Base-by-base conservation (phyloP, 805 yeast genomes). In the Saccharomycopsis sp. region DNA sequence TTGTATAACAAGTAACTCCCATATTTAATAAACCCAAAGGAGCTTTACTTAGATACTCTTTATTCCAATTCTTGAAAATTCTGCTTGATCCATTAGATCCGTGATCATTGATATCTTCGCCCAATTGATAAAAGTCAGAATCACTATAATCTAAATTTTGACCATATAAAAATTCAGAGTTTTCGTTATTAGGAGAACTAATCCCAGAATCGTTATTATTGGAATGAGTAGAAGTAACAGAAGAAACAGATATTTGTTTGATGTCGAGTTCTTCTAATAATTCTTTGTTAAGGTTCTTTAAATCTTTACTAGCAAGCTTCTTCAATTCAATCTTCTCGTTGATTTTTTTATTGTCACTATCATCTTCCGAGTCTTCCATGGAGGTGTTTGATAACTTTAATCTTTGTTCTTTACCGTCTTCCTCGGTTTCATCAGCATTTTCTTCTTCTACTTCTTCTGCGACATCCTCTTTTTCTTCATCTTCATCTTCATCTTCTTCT, bases 1-100 rank as follows among this genome's bases (percentile, higher is more conserved):
- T 89, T 73, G 89, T 88, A 62, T 89, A 89, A 58, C 98, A 89
- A 3, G 97, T 89, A 34, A 92, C 97, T 31, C 96, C 96, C 50
- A 81, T 88, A 59, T 89, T 89, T 37, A 82, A 60, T 37, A 89
- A 64, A 0, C 98, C 98, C 21, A 61, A 50, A n/a, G 79, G 79
- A 27, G 69, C 68, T 30, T 61, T 53, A 3, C 59, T 57, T 12
- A 62, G 56, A 40, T 71, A 61, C 39, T 67, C 70, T n/a, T 72
- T 57, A 0, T 61, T 63, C 88, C 95, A 87, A 43, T 76, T 76
- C 57, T 86, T 87, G 42, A 63, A 54, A 23, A 86, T 78, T 40
- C 84, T 66, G 1, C 55, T 59, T 6, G 80, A 70, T 1, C 61
- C 59, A 47, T 76, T 72, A 1, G 85, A 68, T 2, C 95, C 95